Conservation (phyloP, 2,329 filamentous ascomycete genomes). For the Scedosporium aurantiacum region DNA sequence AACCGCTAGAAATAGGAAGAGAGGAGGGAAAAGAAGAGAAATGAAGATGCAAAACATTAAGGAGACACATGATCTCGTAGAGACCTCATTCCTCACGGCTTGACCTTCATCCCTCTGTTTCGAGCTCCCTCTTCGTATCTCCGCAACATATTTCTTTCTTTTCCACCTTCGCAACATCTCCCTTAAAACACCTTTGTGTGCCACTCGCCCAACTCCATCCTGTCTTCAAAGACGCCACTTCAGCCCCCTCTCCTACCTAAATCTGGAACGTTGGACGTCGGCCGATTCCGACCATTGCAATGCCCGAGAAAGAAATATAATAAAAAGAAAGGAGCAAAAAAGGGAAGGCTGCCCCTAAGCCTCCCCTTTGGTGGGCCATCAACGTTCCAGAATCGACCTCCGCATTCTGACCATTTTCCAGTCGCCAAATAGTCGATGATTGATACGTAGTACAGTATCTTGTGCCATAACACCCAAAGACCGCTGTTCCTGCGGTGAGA, state of each 20-base stretch:
- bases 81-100: background rate
- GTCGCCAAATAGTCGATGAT: background rate
- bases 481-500: background rate
- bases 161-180: background rate
- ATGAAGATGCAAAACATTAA: background rate
- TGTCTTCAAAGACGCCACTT: background rate
- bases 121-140: too few relatives aligned
- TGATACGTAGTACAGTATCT: background rate
- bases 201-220: background rate
- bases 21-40: background rate
- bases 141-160: too few relatives aligned
- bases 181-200: background rate
- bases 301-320: too few relatives aligned
- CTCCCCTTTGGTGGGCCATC: background rate
- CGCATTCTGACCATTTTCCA: background rate
- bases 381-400: background rate
- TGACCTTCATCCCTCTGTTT: too few relatives aligned
- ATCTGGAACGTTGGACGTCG: background rate
- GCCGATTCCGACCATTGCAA: too few relatives aligned
- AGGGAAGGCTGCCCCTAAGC: background rate
- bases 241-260: background rate
- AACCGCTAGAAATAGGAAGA: background rate
- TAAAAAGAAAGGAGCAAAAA: background rate
- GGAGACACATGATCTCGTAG: background rate
- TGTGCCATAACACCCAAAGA: background rate